Evolutionary conservation across 495 filamentous ascomycete species (phyloP).

Genomic region (Podospora anserina): DNA sequence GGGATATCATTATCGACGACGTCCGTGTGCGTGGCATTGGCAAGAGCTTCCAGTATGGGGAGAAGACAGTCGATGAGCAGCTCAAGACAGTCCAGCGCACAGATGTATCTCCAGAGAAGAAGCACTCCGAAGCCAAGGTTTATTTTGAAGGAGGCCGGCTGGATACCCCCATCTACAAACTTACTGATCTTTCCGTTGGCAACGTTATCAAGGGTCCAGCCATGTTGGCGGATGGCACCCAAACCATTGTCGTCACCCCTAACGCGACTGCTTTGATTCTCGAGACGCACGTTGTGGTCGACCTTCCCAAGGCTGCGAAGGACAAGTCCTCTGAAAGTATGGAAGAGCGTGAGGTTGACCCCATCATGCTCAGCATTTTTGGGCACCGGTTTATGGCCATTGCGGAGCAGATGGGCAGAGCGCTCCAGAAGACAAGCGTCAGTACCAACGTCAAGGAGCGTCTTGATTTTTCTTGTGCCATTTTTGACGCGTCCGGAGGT

Average conservation of each 20-base stretch:
- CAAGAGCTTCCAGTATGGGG: conserved; percentile 74
- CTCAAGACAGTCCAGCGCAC: conserved; percentile 60
- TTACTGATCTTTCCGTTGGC: conserved; percentile 74
- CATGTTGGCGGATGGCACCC: conserved; percentile 89
- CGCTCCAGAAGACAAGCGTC: conserved; percentile 94
- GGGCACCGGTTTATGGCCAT: conserved; percentile 98
- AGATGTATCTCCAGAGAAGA: conserved; percentile 50
- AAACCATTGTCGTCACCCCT: conserved; percentile 91
- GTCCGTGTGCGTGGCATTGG: conserved; percentile 85
- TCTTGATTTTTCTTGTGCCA: conserved; percentile 92
- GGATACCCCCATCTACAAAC: conserved; percentile 81
- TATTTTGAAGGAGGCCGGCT: conserved; percentile 73
- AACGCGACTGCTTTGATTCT: conserved; percentile 70
- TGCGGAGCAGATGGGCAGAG: conserved; percentile 95
- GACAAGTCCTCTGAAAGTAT: conserved; percentile 38
- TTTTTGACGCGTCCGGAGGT: conserved; percentile 88
- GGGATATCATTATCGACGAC: conserved; percentile 91
- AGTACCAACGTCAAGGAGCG: conserved; percentile 98
- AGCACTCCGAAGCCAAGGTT: conserved; percentile 54
- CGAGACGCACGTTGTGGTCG: conserved; percentile 68
- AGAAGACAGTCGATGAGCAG: conserved; percentile 77
- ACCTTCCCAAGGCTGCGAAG: conserved; percentile 60
- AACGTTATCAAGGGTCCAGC: conserved; percentile 79
- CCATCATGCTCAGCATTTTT: conserved; percentile 93
- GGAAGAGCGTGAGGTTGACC: conserved; percentile 61